Conservation (phyloP, 352 stramenopile genomes). For the Globisporangium uncinulatum region DNA sequence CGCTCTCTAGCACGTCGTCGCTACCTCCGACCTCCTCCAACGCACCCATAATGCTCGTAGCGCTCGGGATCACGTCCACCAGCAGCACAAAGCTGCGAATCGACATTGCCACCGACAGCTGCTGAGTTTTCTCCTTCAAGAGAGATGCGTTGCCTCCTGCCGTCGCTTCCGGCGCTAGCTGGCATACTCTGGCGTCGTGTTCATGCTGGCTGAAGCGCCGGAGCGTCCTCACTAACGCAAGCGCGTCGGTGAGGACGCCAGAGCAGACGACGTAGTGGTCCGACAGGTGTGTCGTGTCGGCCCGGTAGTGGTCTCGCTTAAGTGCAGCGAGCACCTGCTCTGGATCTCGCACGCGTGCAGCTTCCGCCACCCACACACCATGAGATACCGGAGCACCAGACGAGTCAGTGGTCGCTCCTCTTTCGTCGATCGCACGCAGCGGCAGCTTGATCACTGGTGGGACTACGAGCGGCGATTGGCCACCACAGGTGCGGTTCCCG, state of each 20-base stretch:
- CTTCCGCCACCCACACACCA: slow-evolving; percentile 2
- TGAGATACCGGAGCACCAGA: neutral
- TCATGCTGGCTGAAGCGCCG: slow-evolving; percentile 10
- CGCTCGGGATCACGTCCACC: slow-evolving; percentile 14
- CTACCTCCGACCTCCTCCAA: slow-evolving; percentile 8
- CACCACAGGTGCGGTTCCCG: no score
- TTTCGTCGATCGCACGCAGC: slow-evolving; percentile 5
- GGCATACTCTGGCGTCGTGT: neutral
- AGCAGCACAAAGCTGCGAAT: slow-evolving; percentile 15
- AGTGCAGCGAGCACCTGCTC: slow-evolving; percentile 21
- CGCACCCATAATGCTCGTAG: slow-evolving; percentile 16
- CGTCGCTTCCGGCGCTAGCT: neutral
- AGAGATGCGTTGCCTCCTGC: neutral
- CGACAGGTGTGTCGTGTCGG: slow-evolving; percentile 13
- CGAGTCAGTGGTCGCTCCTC: neutral
- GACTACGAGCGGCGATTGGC: neutral
- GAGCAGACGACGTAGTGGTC: slow-evolving; percentile 30
- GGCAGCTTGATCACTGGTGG: slow-evolving; percentile 1
- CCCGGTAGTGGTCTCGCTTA: slow-evolving; percentile 23
- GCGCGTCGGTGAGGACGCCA: slow-evolving; percentile 4
- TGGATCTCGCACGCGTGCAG: slow-evolving; percentile 7
- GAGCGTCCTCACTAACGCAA: slow-evolving; percentile 12
- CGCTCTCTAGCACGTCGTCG: slow-evolving; percentile 18
- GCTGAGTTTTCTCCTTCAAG: neutral
- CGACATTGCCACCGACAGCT: slow-evolving; percentile 4